A percentile compares a stretch with the other conserved stretches of the same genome.
These are phyloP conservation scores for Gamsiella multidivaricata DNA, from an alignment of 192 early-diverging fungal genomes.

Conservation along the genomic window DNA sequence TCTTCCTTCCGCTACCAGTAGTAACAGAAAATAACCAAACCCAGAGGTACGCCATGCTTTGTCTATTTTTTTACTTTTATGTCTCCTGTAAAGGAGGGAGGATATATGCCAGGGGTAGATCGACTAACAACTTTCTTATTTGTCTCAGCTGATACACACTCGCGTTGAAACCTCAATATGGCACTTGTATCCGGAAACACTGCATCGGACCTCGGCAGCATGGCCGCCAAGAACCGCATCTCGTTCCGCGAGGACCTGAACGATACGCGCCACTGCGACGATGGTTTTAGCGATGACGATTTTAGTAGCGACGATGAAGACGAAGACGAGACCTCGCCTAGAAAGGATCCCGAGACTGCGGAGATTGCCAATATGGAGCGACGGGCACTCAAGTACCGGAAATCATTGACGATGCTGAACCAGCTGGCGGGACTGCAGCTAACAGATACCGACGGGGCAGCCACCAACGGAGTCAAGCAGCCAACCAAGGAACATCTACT, in stretches of 20 bases:
- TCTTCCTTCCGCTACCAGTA: too few relatives aligned
- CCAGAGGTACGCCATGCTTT: not conserved
- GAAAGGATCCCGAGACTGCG: conserved; percentile 37
- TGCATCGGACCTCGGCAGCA: conserved; percentile 1
- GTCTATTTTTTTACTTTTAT: not conserved
- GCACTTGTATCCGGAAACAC: conserved; percentile 25
- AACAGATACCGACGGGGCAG: not conserved
- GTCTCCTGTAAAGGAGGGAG: not conserved
- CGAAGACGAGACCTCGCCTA: conserved; percentile 21
- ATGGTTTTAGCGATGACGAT: conserved; percentile 27
- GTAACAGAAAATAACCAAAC: not conserved
- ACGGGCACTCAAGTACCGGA: conserved; percentile 37
- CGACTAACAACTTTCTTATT: not conserved
- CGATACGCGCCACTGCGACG: conserved; percentile 30
- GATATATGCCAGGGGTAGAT: too few relatives aligned
- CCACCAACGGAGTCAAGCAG: conserved; percentile 18
- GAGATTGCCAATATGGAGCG: conserved; percentile 47
- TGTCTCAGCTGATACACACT: not conserved
- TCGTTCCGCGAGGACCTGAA: conserved; percentile 47
- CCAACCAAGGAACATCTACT: conserved; percentile 45
- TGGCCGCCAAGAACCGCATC: conserved; percentile 35
- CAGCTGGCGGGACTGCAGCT: conserved; percentile 25
- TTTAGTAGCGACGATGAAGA: conserved; percentile 14
- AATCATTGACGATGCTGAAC: conserved; percentile 45
- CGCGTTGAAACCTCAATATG: conserved; percentile 2